These are phyloP conservation scores for Protostelium mycophagum DNA, from an alignment of 78 protist species.

Conservation along the genomic window DNA sequence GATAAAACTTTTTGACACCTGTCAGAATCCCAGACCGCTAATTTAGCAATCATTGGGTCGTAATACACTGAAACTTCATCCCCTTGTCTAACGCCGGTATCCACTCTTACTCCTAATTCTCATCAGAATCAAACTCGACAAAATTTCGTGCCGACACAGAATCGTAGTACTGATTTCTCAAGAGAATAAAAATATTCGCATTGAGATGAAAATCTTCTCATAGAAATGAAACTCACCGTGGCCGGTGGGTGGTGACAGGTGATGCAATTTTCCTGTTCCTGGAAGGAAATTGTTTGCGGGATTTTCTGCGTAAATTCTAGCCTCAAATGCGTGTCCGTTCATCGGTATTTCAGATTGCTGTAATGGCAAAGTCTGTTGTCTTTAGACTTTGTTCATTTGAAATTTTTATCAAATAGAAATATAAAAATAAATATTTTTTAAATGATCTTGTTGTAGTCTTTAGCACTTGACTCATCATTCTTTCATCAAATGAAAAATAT, in stretches of 20 bases:
- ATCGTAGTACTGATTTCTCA: too few relatives aligned
- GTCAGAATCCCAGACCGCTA: conserved; percentile 71
- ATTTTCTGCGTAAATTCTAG: conserved; percentile 90
- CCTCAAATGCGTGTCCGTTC: conserved; percentile 81
- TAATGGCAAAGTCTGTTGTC: conserved; percentile 47
- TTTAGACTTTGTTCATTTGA: too few relatives aligned
- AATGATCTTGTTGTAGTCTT: background rate
- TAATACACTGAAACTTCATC: conserved; percentile 83
- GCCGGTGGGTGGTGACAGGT: conserved; percentile 62
- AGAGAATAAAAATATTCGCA: too few relatives aligned
- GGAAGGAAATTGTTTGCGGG: conserved; percentile 82
- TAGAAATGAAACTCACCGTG: background rate
- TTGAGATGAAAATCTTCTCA: too few relatives aligned
- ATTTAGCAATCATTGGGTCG: conserved; percentile 92
- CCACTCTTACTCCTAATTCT: conserved; percentile 35
- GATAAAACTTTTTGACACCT: too few relatives aligned
- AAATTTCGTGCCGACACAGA: too few relatives aligned
- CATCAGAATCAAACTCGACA: too few relatives aligned
- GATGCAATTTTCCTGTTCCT: conserved; percentile 73
- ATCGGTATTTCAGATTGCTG: conserved; percentile 52
- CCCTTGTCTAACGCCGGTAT: conserved; percentile 83
- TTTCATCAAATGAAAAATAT: conserved; percentile 1
- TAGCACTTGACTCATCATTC: background rate
- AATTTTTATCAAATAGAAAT: too few relatives aligned
- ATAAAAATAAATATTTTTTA: too few relatives aligned